These are phyloP conservation scores for Hirschfeldia incana DNA, from an alignment of 345 rosid genomes.

Conservation along the genomic window DNA sequence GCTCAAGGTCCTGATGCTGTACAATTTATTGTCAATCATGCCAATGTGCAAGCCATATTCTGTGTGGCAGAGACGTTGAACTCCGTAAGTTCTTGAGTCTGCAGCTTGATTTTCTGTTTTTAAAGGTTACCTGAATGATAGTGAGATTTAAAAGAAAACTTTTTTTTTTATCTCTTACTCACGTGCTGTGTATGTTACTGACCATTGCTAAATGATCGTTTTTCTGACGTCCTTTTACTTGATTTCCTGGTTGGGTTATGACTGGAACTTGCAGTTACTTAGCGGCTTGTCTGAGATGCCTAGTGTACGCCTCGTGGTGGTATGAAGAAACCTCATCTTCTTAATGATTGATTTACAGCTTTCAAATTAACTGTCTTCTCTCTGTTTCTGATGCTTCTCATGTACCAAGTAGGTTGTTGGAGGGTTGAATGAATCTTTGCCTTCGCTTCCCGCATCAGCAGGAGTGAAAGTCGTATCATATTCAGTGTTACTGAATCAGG, in stretches of 20 bases:
- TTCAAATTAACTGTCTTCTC: conserved; percentile 15
- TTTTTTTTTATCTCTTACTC: neutral
- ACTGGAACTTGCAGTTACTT: conserved; percentile 67
- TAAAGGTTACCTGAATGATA: neutral
- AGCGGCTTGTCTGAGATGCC: conserved; percentile 84
- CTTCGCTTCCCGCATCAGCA: conserved; percentile 71
- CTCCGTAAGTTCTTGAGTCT: conserved; percentile 52
- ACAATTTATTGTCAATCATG: conserved; percentile 83
- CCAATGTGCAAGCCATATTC: conserved; percentile 74
- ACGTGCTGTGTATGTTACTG: neutral
- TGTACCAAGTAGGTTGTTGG: conserved; percentile 76
- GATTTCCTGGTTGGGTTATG: conserved; percentile 6
- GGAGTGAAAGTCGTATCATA: conserved; percentile 74
- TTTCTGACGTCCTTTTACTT: conserved; percentile 14
- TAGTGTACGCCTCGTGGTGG: conserved; percentile 81
- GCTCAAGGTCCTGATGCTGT: conserved; percentile 96
- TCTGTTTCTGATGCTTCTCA: conserved; percentile 20
- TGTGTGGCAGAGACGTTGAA: conserved; percentile 82
- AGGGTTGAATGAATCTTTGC: conserved; percentile 77
- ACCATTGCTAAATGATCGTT: neutral
- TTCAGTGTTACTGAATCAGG: conserved; percentile 81
- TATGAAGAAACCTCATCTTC: conserved; percentile 38
- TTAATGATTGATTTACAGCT: neutral
- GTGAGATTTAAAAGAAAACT: neutral
- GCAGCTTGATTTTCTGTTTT: neutral